Evolutionary conservation across 2,329 filamentous ascomycete species (phyloP).

Genomic region (Penicillium rolfsii): DNA sequence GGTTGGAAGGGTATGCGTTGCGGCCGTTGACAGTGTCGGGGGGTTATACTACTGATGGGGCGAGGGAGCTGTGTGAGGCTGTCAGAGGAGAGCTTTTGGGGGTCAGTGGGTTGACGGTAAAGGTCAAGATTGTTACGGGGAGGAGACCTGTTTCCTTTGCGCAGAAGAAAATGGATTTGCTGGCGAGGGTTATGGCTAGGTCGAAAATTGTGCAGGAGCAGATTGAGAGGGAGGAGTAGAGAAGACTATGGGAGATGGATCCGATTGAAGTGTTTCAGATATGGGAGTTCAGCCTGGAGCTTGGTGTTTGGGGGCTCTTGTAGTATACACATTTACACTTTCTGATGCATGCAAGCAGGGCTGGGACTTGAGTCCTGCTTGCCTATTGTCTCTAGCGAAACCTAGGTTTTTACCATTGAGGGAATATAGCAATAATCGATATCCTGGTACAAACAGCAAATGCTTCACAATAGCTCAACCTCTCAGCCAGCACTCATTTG

Average conservation of each 20-base stretch:
- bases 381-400: background rate
- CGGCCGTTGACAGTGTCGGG: slow-evolving; percentile 40
- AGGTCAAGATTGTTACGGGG: slow-evolving; percentile 36
- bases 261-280: background rate
- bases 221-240: background rate
- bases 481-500: background rate
- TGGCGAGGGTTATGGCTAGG: slow-evolving; percentile 17
- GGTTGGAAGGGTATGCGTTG: slow-evolving; percentile 44
- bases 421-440: background rate
- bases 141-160: slow-evolving; percentile 33
- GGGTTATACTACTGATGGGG: slow-evolving; percentile 40
- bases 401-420: background rate
- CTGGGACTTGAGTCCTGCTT: background rate
- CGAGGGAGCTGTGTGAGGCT: slow-evolving; percentile 42
- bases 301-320: background rate
- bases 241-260: background rate
- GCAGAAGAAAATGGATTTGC: slow-evolving; percentile 18
- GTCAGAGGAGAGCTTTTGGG: slow-evolving; percentile 43
- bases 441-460: background rate
- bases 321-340: background rate
- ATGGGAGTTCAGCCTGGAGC: background rate
- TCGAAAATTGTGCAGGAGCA: background rate
- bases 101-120: slow-evolving; percentile 31
- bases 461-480: background rate
- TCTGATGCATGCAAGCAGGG: background rate